A percentile compares a stretch with the other conserved stretches of the same genome.
These are phyloP conservation scores for Coemansia sp. DNA, from an alignment of 192 early-diverging fungal species.

Conservation along the genomic window DNA sequence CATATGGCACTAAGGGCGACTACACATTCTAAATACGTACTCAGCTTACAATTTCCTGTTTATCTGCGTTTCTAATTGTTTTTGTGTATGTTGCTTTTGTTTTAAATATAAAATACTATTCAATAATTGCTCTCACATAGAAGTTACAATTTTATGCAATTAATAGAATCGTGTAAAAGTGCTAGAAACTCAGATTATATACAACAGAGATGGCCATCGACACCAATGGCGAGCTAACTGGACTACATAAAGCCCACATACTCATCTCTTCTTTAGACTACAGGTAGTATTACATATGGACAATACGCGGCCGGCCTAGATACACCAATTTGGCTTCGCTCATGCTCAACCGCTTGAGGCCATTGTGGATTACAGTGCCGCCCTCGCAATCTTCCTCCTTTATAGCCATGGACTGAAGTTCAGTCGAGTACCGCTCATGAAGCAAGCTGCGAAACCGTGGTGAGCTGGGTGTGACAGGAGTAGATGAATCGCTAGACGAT, in stretches of 20 bases:
- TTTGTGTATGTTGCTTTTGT: not conserved
- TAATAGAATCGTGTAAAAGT: not conserved
- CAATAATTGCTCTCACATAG: not conserved
- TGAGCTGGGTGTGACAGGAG: slow-evolving; percentile 18
- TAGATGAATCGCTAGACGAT: slow-evolving; percentile 15
- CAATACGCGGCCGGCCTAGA: slow-evolving; percentile 39
- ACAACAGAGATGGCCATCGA: not conserved
- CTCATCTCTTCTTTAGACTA: not conserved
- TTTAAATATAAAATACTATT: not conserved
- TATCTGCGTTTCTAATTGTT: not conserved
- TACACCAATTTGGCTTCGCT: slow-evolving; percentile 22
- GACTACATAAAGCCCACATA: not conserved
- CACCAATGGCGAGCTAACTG: not conserved
- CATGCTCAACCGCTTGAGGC: slow-evolving; percentile 43
- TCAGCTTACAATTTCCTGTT: not conserved
- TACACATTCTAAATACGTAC: not conserved
- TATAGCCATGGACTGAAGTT: slow-evolving; percentile 17
- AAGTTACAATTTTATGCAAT: not conserved
- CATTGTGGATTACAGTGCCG: slow-evolving; percentile 43
- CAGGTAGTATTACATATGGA: slow-evolving; percentile 28
- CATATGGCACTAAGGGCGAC: not conserved
- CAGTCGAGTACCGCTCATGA: slow-evolving; percentile 27
- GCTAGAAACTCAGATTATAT: not conserved
- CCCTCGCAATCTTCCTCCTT: slow-evolving; percentile 45
- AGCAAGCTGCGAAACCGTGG: slow-evolving; percentile 15